A percentile compares a stretch with the other conserved stretches of the same genome.
Evolutionary conservation across 225 moss, liverwort and hornwort species (phyloP).

Genomic region (Takakia lepidozioides): DNA sequence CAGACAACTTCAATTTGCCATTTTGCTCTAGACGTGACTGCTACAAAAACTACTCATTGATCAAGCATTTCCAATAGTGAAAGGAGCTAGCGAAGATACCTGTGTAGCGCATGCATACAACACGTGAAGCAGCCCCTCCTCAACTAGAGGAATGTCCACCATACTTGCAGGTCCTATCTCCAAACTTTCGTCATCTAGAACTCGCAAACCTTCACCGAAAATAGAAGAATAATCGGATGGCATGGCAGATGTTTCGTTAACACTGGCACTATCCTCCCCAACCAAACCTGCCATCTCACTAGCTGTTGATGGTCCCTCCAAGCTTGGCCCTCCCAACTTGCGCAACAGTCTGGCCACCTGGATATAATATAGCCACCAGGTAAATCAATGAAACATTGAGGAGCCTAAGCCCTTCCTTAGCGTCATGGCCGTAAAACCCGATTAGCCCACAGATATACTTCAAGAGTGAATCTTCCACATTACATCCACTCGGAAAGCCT

Average conservation of each 20-base stretch:
- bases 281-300: conserved; percentile 30
- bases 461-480: no score
- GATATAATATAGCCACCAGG: conserved; percentile 18
- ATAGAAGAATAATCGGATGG: conserved; percentile 75
- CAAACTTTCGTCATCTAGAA: conserved; percentile 53
- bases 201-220: conserved; percentile 74
- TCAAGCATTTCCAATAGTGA: no score
- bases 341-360: conserved; percentile 81
- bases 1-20: no score
- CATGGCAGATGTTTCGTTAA: conserved; percentile 33
- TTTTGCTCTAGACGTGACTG: no score
- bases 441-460: no score
- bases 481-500: no score
- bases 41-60: no score
- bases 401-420: no score
- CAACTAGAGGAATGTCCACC: conserved; percentile 68
- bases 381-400: no score
- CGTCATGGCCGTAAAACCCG: no score
- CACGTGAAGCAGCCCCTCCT: conserved; percentile 80
- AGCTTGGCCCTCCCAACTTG: conserved; percentile 44
- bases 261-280: conserved; percentile 33
- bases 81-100: conserved; percentile 19
- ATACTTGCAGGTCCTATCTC: conserved; percentile 53
- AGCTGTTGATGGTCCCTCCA: conserved; percentile 33
- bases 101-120: conserved; percentile 81